Conservation (phyloP, 2,329 filamentous ascomycete species). For the Ophiostoma australiae region DNA sequence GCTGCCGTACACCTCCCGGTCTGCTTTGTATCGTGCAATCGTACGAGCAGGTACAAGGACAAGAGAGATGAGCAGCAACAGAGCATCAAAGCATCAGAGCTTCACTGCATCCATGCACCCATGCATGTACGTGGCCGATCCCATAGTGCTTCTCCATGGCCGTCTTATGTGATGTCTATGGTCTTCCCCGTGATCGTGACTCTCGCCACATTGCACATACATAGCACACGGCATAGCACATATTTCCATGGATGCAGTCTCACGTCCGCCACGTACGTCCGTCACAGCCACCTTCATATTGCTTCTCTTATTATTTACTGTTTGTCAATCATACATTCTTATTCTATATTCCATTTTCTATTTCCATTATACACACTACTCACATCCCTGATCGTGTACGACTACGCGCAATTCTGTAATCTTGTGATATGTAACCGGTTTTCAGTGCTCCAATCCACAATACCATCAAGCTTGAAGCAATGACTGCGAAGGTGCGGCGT, state of each 20-base stretch:
- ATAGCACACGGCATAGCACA: not conserved
- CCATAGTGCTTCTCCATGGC: not conserved
- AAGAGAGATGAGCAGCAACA: not conserved
- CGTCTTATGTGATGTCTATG: not conserved
- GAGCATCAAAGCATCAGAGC: not conserved
- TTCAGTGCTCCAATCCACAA: not conserved
- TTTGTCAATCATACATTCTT: not conserved
- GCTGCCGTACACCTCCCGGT: conserved; percentile 2
- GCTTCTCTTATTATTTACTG: not conserved
- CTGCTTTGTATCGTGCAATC: not conserved
- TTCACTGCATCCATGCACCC: not conserved
- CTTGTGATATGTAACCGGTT: not conserved
- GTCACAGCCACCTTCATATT: conserved; percentile 7
- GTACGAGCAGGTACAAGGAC: not conserved
- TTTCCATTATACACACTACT: not conserved
- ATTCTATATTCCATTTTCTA: not conserved
- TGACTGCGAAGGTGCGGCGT: not conserved
- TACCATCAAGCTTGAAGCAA: not conserved
- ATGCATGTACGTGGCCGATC: conserved; percentile 1
- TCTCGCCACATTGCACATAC: not conserved
- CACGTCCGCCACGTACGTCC: conserved; percentile 2
- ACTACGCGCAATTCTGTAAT: not conserved
- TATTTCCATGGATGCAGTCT: conserved; percentile 8
- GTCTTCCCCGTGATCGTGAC: not conserved
- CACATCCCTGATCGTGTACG: not conserved